phyloP scores from a whole-genome alignment of 441 rosid species.

The Populus hybrid region DNA sequence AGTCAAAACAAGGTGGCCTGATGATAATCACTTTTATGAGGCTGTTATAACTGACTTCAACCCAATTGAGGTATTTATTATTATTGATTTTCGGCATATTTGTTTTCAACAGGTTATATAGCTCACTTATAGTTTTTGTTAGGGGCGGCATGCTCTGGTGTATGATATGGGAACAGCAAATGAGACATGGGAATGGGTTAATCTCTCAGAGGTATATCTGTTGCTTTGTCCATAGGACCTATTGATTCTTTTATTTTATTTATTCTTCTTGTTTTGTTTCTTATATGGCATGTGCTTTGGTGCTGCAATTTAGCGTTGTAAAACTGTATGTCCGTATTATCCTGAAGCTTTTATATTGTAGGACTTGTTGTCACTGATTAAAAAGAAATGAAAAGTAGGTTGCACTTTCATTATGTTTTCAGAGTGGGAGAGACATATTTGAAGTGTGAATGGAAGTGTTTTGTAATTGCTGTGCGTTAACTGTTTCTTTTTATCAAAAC shows the following conservation, averaged over 20 bases:
- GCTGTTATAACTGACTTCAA: slow-evolving; percentile 89
- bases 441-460: neutral
- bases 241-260: slow-evolving; percentile 1
- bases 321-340: neutral
- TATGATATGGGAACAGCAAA: slow-evolving; percentile 78
- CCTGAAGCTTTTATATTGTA: neutral
- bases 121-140: slow-evolving; percentile 25
- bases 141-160: slow-evolving; percentile 97
- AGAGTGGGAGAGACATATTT: neutral
- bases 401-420: neutral
- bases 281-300: slow-evolving; percentile 8
- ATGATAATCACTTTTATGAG: slow-evolving; percentile 89
- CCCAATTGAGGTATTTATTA: slow-evolving; percentile 50
- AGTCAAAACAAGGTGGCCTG: slow-evolving; percentile 99
- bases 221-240: slow-evolving; percentile 19
- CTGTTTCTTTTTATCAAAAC: neutral
- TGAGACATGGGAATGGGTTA: slow-evolving; percentile 99
- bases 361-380: neutral
- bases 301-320: neutral
- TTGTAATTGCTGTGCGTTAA: neutral
- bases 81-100: slow-evolving; percentile 16
- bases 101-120: slow-evolving; percentile 12
- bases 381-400: neutral
- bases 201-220: slow-evolving; percentile 84
- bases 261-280: neutral